Base-by-base conservation (phyloP, 129 eudicot species). In the Dittrichia graveolens region DNA sequence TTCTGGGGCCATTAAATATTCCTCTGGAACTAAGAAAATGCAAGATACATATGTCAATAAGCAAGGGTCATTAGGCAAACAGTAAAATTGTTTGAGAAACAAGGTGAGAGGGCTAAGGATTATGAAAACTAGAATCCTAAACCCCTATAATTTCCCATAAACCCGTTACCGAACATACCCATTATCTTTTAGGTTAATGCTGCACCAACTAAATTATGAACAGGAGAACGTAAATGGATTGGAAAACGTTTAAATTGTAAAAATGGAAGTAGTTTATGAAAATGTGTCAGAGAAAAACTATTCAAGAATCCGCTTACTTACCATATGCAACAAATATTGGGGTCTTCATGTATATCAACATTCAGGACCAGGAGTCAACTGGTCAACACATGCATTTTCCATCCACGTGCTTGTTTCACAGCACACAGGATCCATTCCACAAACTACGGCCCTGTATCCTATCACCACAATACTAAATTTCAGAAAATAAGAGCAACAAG, bases 371-470 rank as follows among this genome's bases (percentile, higher is more conserved):
- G 83, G 95, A 65, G 85, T 76, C 82, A 93, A 75, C 81, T 84
- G 84, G 57, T 85, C 77, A 69, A 93, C 86, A 71, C 85, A 68
- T 47, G 98, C 98, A 85, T 56, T 83, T 73, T 90, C 96, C 91
- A 85, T 93, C 98, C 98, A 93, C 1, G 89, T 72, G 60, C 81
- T 87, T 73, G 98, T 87, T 81, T 93, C 98, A 79, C 92, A 87
- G 73, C 98, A 93, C 19, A 93, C 87, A 15, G 98, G 98, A 86
- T 93, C 96, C 98, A 93, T 93, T 40, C 98, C 98, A 84, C 96
- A 93, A 64, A 93, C 79, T 57, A 93, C 98, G n/a, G 85, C 98
- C 66, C 86, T 81, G 61, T 93, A 93, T 74, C 95, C 98, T 93
- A 75, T 48, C 24, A 73, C 61, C 50, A 57, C 61, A 70, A 62